Evolutionary conservation across 768 basidiomycete genomes (phyloP).

Genomic region (Lepiota venenata): DNA sequence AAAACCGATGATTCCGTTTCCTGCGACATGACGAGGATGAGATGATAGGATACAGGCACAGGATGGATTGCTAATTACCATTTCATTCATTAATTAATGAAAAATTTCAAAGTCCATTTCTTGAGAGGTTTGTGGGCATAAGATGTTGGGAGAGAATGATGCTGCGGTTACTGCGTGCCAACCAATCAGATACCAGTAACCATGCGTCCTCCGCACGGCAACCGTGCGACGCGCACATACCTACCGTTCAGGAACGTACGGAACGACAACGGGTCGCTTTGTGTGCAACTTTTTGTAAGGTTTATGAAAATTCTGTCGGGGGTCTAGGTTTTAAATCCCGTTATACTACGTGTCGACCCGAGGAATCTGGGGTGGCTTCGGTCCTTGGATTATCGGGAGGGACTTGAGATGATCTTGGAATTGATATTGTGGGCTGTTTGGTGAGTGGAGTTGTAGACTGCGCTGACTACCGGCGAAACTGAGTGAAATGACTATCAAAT

Average conservation of each 20-base stretch:
- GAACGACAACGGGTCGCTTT: constrained; percentile 61
- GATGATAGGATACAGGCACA: no score
- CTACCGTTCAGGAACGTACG: constrained; percentile 70
- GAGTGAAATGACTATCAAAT: neutral
- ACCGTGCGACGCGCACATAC: constrained; percentile 13
- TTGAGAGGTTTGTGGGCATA: constrained; percentile 46
- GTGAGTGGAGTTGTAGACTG: constrained; percentile 49
- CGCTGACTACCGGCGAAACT: constrained; percentile 25
- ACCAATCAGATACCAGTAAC: neutral
- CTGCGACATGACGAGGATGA: no score
- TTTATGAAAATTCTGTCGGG: constrained; percentile 69
- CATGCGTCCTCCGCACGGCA: neutral
- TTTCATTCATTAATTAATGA: constrained; percentile 51
- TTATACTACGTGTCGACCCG: constrained; percentile 50
- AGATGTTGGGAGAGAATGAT: constrained; percentile 61
- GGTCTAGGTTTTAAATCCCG: no score
- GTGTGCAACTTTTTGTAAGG: constrained; percentile 83
- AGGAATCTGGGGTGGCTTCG: constrained; percentile 62
- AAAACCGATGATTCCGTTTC: no score
- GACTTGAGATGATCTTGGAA: constrained; percentile 36
- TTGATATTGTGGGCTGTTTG: constrained; percentile 44
- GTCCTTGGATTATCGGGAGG: constrained; percentile 31
- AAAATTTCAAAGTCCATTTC: constrained; percentile 33
- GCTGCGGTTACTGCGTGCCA: constrained; percentile 57
- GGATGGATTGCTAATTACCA: no score